Evolutionary conservation across 2,329 filamentous ascomycete genomes (phyloP).

Genomic region (Aspergillus sp.): DNA sequence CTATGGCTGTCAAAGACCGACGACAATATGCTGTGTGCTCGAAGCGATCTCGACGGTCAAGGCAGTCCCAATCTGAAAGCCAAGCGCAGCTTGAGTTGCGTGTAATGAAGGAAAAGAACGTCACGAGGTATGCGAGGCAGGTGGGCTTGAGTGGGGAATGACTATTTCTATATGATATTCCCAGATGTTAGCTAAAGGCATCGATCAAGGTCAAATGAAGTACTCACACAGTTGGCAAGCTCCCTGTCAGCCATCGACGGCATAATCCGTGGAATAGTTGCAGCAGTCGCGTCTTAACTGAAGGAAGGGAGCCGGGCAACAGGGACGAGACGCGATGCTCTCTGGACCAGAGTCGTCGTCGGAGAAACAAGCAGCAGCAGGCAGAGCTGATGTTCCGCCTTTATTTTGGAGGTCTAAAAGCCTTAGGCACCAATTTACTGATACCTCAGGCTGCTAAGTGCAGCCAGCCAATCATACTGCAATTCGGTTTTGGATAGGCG

Average conservation of each 20-base stretch:
- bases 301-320: constrained; percentile 13
- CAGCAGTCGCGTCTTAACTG: constrained; percentile 10
- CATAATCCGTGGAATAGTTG: constrained; percentile 9
- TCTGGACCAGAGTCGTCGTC: constrained; percentile 28
- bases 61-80: too few relatives aligned
- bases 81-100: too few relatives aligned
- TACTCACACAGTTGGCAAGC: constrained; percentile 21
- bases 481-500: neutral
- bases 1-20: too few relatives aligned
- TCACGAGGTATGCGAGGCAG: neutral
- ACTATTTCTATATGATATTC: neutral
- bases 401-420: constrained; percentile 14
- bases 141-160: neutral
- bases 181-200: too few relatives aligned
- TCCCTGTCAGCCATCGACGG: constrained; percentile 18
- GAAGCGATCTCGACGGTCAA: too few relatives aligned
- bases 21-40: too few relatives aligned
- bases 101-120: too few relatives aligned
- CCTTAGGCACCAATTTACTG: constrained; percentile 22
- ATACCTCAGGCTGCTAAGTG: constrained; percentile 18
- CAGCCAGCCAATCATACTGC: constrained; percentile 8
- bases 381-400: constrained; percentile 16
- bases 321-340: constrained; percentile 17
- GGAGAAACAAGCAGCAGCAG: constrained; percentile 26
- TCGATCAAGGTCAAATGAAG: too few relatives aligned